Base-by-base conservation (phyloP, 805 yeast species). In the Candida ponderosae region DNA sequence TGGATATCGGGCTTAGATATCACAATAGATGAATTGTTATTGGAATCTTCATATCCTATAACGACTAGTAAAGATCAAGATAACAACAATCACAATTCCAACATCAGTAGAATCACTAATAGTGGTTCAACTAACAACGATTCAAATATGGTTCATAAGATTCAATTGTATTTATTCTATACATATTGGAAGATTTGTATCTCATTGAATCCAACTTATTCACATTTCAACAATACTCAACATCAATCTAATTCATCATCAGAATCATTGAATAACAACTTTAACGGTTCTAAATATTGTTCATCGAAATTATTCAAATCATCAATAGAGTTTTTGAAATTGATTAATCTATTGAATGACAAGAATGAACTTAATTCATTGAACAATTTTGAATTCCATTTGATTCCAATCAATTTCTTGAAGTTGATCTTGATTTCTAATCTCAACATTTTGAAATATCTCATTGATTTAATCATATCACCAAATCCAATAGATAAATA, bases 131-230 rank as follows among this genome's bases (percentile, higher is more conserved):
- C 66, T 44, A 50, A 53, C 7, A 47, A 56, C 29, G 58, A 69
- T 10, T 66, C 70, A 1, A 48, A 61, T 1, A 63, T 60, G 29
- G 44, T 67, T 31, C 60, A 63, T n/a, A 62, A 63, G 40, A 62
- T 67, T 36, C 74, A 68, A 43, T 52, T 67, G 24, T 64, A 65
- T 41, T 59, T 68, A 44, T 71, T 68, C 45, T 68, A 63, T 39
- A 50, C 63, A 30, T 49, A 67, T 36, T 65, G 68, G 18, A 45
- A 70, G 37, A 59, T 68, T 3, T 58, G 59, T 58, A 68, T 68
- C 42, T 63, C 65, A 44, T 47, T 67, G 18, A 62, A 68, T 39
- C 31, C 35, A 39, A 31, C 40, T 40, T 32, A 18, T 17, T 21
- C 34, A n/a, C n/a, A n/a, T n/a, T n/a, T n/a, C n/a, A n/a, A n/a